Conservation (phyloP, 345 rosid species). For the Aegle marmelos region DNA sequence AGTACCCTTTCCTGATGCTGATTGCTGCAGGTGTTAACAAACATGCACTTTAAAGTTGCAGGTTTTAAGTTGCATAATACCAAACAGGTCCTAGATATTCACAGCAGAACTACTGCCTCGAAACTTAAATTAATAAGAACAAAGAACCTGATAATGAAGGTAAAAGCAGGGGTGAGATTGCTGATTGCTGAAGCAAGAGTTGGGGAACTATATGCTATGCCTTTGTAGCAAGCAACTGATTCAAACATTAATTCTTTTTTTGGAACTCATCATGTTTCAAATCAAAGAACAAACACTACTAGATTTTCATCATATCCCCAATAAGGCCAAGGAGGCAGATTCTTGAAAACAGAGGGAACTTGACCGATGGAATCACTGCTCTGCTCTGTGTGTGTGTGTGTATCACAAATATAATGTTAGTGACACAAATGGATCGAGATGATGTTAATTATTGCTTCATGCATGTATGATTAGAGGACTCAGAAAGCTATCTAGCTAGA, state of each 20-base stretch:
- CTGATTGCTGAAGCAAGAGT: constrained; percentile 49
- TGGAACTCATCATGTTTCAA: too few species aligned
- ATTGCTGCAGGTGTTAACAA: too few species aligned
- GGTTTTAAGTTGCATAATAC: too few species aligned
- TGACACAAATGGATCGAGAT: too few species aligned
- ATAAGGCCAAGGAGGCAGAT: constrained; percentile 31
- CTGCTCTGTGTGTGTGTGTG: neutral
- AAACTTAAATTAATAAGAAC: too few species aligned
- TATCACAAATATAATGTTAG: too few species aligned
- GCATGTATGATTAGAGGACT: neutral
- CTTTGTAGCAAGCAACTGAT: constrained; percentile 25
- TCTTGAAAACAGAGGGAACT: constrained; percentile 24
- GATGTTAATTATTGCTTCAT: too few species aligned
- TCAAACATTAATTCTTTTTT: neutral
- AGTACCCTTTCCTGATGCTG: too few species aligned
- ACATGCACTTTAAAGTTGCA: too few species aligned
- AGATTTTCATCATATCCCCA: constrained; percentile 18
- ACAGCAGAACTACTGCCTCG: neutral
- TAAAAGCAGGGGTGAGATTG: constrained; percentile 45
- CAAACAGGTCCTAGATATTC: too few species aligned
- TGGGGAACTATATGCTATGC: constrained; percentile 36
- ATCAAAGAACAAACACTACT: too few species aligned
- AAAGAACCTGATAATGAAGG: constrained; percentile 22
- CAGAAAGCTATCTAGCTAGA: neutral
- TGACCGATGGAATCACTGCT: constrained; percentile 15